phyloP scores from a whole-genome alignment of 305 asterid species.

The Striga hermonthica region DNA sequence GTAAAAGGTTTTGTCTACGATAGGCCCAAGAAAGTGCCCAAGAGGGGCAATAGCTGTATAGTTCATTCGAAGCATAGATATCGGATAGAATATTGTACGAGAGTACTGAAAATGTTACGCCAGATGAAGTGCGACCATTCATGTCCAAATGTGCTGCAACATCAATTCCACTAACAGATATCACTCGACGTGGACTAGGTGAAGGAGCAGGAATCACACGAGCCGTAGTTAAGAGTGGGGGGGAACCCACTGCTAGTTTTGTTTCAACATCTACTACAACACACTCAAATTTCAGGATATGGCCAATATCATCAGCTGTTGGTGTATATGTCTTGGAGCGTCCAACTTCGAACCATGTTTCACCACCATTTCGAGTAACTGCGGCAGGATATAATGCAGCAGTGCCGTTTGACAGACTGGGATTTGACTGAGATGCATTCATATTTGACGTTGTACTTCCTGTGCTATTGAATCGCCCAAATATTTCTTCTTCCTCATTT shows the following conservation, averaged over 20 bases:
- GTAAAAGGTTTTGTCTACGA: constrained; percentile 83
- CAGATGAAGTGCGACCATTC: constrained; percentile 56
- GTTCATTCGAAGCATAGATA: constrained; percentile 60
- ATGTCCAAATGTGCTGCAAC: constrained; percentile 58
- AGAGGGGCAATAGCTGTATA: constrained; percentile 80
- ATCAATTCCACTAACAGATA: constrained; percentile 68
- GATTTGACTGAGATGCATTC: too few relatives aligned
- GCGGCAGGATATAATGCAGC: too few relatives aligned
- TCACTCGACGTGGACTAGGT: constrained; percentile 71
- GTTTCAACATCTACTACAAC: constrained; percentile 71
- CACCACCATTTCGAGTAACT: constrained; percentile 55
- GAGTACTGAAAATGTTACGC: constrained; percentile 81
- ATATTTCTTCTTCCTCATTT: too few relatives aligned
- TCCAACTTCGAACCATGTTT: constrained; percentile 93
- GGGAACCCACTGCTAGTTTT: constrained; percentile 56
- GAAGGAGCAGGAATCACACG: constrained; percentile 93
- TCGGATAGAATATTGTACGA: constrained; percentile 85
- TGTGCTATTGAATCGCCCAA: too few relatives aligned
- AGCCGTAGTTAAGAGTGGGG: constrained; percentile 55
- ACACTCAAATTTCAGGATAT: constrained; percentile 83
- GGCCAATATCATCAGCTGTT: constrained; percentile 82
- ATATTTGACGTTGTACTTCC: too few relatives aligned
- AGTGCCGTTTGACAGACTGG: too few relatives aligned
- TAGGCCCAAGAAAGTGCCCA: constrained; percentile 99
- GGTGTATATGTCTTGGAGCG: constrained; percentile 82